Percentiles rank a stretch among this genome's conserved stretches.
These are phyloP conservation scores for Dictyostelium capitatum DNA, from an alignment of 78 protist genomes.

Conservation along the genomic window DNA sequence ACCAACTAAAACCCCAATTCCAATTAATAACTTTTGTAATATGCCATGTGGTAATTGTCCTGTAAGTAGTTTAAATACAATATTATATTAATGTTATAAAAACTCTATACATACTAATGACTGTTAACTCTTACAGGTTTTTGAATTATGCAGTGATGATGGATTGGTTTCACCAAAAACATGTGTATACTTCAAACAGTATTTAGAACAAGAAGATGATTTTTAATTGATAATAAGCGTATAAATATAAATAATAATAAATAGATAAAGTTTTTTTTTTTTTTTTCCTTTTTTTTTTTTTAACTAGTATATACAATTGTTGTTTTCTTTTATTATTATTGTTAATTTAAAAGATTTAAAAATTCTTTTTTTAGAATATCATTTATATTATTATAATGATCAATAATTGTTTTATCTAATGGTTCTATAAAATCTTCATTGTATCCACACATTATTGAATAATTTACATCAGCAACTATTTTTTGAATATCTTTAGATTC, in stretches of 20 bases:
- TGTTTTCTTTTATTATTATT: not conserved
- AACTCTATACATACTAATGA: no score
- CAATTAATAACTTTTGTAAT: conserved; percentile 56
- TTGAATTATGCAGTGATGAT: conserved; percentile 48
- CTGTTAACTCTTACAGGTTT: no score
- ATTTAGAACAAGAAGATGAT: conserved; percentile 49
- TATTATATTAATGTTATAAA: no score
- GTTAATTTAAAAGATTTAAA: not conserved
- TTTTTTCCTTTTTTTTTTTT: not conserved
- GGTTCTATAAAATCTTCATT: conserved; percentile 27
- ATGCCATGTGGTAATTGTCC: conserved; percentile 89
- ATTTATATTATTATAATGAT: conserved; percentile 63
- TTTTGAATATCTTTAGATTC: conserved; percentile 35
- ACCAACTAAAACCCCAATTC: conserved; percentile 58
- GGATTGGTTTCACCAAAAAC: conserved; percentile 77
- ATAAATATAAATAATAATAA: not conserved
- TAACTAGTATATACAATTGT: not conserved
- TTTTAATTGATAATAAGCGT: not conserved
- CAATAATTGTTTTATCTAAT: conserved; percentile 38
- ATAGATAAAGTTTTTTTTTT: not conserved
- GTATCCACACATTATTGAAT: conserved; percentile 67
- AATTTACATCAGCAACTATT: conserved; percentile 15
- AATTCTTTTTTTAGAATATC: conserved; percentile 23
- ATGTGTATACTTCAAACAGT: conserved; percentile 70
- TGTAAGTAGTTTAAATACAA: no score